These are phyloP conservation scores for Dothidotthia symphoricarpi DNA, from an alignment of 2,329 filamentous ascomycete species.

Conservation along the genomic window DNA sequence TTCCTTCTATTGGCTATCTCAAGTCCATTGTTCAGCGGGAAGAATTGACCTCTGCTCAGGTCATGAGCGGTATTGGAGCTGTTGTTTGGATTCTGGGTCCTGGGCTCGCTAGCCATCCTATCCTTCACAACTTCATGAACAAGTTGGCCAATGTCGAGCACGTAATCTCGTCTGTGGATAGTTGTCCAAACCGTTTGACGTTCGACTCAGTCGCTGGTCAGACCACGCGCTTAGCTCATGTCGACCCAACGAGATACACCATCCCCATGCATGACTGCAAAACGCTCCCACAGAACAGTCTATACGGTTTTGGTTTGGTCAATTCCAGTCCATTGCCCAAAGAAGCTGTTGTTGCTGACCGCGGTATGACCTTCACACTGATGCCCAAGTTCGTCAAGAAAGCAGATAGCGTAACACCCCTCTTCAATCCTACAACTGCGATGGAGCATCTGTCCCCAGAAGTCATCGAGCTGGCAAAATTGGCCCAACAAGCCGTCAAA, in stretches of 20 bases:
- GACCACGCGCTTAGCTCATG: conserved; percentile 64
- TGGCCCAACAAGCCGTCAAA: conserved; percentile 40
- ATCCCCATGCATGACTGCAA: conserved; percentile 66
- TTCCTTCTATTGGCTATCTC: conserved; percentile 70
- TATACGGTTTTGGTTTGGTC: conserved; percentile 8
- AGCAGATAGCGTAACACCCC: conserved; percentile 25
- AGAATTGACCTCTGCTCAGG: conserved; percentile 65
- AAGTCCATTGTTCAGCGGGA: conserved; percentile 65
- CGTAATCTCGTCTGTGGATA: conserved; percentile 71
- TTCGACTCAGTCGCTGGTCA: conserved; percentile 66
- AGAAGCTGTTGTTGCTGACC: conserved; percentile 34
- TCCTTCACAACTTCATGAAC: conserved; percentile 68
- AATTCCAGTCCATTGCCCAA: conserved; percentile 11
- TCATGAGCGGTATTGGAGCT: conserved; percentile 66
- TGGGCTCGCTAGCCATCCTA: conserved; percentile 61
- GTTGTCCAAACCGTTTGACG: conserved; percentile 71
- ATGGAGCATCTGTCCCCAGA: conserved; percentile 45
- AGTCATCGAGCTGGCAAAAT: conserved; percentile 55
- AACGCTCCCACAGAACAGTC: conserved; percentile 41
- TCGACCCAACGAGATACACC: conserved; percentile 73
- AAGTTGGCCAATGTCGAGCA: conserved; percentile 64
- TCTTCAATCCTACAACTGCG: conserved; percentile 50
- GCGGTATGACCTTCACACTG: conserved; percentile 46
- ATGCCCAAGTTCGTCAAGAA: conserved; percentile 47
- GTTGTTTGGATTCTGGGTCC: conserved; percentile 81